Evolutionary conservation across 257 asterid genomes (phyloP).

Genomic region (Anisodus tanguticus): DNA sequence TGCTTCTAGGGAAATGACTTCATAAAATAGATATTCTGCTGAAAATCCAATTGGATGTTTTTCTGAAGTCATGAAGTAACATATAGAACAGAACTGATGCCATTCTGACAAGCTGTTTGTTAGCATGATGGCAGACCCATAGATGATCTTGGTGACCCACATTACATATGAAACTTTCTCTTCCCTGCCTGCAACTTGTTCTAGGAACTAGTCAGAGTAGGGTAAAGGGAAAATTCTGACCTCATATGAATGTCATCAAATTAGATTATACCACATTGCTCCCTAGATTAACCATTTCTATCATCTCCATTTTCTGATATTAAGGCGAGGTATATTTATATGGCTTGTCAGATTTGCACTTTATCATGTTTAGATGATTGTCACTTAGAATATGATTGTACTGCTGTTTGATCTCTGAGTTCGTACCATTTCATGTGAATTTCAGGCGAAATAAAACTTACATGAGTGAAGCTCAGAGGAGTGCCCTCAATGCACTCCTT

Average conservation of each 20-base stretch:
- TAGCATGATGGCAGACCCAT: background rate
- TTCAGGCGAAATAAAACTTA: slow-evolving; percentile 92
- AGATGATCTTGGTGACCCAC: background rate
- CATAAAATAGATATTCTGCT: background rate
- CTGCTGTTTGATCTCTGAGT: background rate
- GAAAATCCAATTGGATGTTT: background rate
- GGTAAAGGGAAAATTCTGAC: background rate
- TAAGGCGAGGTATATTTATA: background rate
- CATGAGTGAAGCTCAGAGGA: slow-evolving; percentile 99
- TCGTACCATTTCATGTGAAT: background rate
- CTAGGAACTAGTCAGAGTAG: background rate
- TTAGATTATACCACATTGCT: background rate
- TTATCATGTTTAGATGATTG: background rate
- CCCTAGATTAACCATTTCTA: background rate
- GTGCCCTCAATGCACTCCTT: slow-evolving; percentile 94
- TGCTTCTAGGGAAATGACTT: background rate
- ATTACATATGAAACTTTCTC: too few species aligned
- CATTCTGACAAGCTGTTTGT: background rate
- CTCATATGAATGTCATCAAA: slow-evolving; percentile 18
- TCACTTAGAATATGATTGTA: background rate
- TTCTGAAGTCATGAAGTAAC: background rate
- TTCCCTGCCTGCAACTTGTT: too few species aligned
- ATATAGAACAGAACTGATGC: background rate
- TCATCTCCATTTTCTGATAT: background rate
- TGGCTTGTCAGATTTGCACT: slow-evolving; percentile 9